phyloP scores from a whole-genome alignment of 805 yeast species.

The Lipomyces japonicus region DNA sequence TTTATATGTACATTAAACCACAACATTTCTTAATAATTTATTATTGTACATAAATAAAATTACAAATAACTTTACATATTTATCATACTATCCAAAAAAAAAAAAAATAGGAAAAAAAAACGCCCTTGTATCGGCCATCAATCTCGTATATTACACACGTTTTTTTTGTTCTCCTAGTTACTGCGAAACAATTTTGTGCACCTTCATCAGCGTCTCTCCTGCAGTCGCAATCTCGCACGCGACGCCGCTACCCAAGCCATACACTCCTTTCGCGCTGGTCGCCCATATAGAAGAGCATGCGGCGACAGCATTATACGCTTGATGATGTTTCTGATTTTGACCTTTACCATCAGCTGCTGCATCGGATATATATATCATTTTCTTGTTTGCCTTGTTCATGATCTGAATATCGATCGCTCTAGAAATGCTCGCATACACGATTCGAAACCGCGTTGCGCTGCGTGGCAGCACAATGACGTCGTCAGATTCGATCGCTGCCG shows the following conservation, averaged over 20 bases:
- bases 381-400: conserved; percentile 6
- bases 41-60: too few relatives aligned
- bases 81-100: too few relatives aligned
- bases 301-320: too few relatives aligned
- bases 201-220: conserved; percentile 12
- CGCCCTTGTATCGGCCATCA: too few relatives aligned
- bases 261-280: conserved; percentile 5
- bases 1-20: too few relatives aligned
- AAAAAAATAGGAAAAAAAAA: too few relatives aligned
- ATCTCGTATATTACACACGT: too few relatives aligned
- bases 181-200: conserved; percentile 13
- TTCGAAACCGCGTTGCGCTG: conserved; percentile 20
- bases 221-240: conserved; percentile 17
- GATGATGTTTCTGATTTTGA: background rate
- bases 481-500: conserved; percentile 21
- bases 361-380: conserved; percentile 19
- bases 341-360: conserved; percentile 2
- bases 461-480: conserved; percentile 22
- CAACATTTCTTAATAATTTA: too few relatives aligned
- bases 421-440: conserved; percentile 8
- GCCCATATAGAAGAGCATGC: conserved; percentile 16
- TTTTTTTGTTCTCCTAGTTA: too few relatives aligned
- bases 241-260: conserved; percentile 18
- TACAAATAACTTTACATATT: too few relatives aligned
- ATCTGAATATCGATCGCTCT: conserved; percentile 16